Evolutionary conservation across 495 filamentous ascomycete genomes (phyloP), one percentile per base, ranked within the genome.

Genomic region (Terfezia boudieri): DNA sequence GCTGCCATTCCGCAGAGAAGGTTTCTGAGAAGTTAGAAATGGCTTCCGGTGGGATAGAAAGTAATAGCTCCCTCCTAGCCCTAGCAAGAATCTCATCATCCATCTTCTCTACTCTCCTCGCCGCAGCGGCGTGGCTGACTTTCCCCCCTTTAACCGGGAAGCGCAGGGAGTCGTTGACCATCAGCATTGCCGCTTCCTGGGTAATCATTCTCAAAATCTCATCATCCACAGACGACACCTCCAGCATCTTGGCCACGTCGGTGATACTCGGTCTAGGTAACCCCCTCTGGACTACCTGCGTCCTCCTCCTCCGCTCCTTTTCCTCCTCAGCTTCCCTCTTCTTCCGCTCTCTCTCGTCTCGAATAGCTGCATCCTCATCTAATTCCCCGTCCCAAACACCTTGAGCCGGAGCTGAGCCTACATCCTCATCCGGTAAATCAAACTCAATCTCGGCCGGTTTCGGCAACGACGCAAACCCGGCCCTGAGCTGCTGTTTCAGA

Each of bases 331-430:
- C 81, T 62, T 92, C 78, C 20, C 73, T 75, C 2, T 80, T 71
- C 58, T 81, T 76, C 23, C 72, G 71, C 52, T 84, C 78, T 55
- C 84, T 73, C 54, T 77, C 74, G 66, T 96, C 90, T 22, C 81
- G 76, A 56, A 84, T 78, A 20, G 82, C 89, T 0, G 87, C 79
- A 66, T 98, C 90, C 66, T 95, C 88, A 64, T 82, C 83, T 10
- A 63, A 58, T 32, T 66, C 35, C 20, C 55, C 37, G 16, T 60
- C 68, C 26, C 26, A 48, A 75, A 64, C 2, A 32, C 26, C 26
- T 12, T 64, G 70, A 9, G 66, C 64, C 7, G 70, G 69, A 53
- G 69, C 67, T 16, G 60, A 53, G 52, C 74, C 70, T 38, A 81
- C 74, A 14, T 46, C 41, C 53, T 94, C 88, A 50, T 90, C 86